Percentiles rank a stretch among this genome's conserved stretches.
Evolutionary conservation across 1,284 basidiomycete genomes (phyloP).

Genomic region (Porogramme epimiltina): DNA sequence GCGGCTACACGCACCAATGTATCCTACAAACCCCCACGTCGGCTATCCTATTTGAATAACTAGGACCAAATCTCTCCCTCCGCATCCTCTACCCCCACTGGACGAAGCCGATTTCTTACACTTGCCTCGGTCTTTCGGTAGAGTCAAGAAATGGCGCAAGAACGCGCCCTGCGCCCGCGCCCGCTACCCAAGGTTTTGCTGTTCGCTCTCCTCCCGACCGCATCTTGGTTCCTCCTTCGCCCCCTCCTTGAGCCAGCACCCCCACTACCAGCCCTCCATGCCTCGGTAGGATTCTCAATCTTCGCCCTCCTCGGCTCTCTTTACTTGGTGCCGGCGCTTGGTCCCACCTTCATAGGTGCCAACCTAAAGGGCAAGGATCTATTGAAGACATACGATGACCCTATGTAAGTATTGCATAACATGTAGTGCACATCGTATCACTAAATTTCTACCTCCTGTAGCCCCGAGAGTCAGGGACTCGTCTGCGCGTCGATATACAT

Average conservation of each 20-base stretch:
- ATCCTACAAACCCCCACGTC: no score
- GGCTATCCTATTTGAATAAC: no score
- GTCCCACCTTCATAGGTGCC: conserved; percentile 73
- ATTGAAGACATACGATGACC: conserved; percentile 72
- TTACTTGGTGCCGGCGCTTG: conserved; percentile 75
- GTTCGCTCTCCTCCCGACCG: conserved; percentile 61
- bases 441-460: conserved; percentile 34
- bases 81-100: no score
- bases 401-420: conserved; percentile 59
- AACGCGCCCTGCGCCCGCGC: conserved; percentile 45
- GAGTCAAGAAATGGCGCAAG: conserved; percentile 17
- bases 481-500: conserved; percentile 92
- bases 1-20: no score
- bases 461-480: conserved; percentile 93
- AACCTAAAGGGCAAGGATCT: conserved; percentile 82
- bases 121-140: no score
- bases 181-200: conserved; percentile 53
- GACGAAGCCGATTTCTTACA: no score
- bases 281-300: conserved; percentile 79
- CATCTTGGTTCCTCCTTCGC: conserved; percentile 67
- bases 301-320: conserved; percentile 76
- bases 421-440: neutral
- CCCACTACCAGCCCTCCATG: conserved; percentile 67
- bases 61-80: no score
- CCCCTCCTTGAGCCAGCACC: conserved; percentile 70